Percentiles rank a stretch among this genome's conserved stretches.
Evolutionary conservation across 805 yeast genomes (phyloP).

Genomic region (Starmerella davenportii): DNA sequence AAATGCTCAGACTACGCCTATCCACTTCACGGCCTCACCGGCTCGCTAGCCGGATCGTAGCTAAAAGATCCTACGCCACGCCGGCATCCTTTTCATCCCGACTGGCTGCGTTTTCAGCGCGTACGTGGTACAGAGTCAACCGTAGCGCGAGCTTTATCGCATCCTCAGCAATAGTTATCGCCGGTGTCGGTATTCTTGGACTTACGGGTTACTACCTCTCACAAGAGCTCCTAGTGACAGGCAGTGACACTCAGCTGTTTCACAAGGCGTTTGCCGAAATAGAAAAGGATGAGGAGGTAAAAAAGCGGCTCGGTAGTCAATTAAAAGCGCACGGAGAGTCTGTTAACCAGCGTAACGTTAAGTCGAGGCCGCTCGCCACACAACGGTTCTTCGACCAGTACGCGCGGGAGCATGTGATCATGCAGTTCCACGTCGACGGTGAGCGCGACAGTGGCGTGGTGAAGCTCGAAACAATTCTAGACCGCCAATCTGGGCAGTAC

Average conservation of each 20-base stretch:
- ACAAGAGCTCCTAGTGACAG: slow-evolving; percentile 69
- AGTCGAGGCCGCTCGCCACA: slow-evolving; percentile 65
- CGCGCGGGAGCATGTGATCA: slow-evolving; percentile 62
- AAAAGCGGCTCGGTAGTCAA: slow-evolving; percentile 39
- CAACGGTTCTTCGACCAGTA: slow-evolving; percentile 45
- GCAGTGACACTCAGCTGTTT: slow-evolving; percentile 81
- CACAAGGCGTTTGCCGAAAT: slow-evolving; percentile 66
- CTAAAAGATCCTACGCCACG: background rate
- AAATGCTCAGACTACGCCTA: too few relatives aligned
- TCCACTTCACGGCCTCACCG: too few relatives aligned
- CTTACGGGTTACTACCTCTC: slow-evolving; percentile 55
- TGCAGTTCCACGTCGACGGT: slow-evolving; percentile 79
- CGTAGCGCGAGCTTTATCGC: slow-evolving; percentile 21
- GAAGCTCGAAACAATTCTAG: slow-evolving; percentile 50
- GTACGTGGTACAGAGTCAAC: background rate
- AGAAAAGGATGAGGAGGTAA: slow-evolving; percentile 47
- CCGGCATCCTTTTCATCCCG: background rate
- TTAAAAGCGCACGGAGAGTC: slow-evolving; percentile 72
- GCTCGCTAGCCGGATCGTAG: too few relatives aligned
- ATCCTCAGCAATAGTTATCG: slow-evolving; percentile 21
- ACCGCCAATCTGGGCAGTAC: slow-evolving; percentile 35
- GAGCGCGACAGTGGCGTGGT: slow-evolving; percentile 47
- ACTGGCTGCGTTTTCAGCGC: background rate
- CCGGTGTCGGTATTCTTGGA: slow-evolving; percentile 25
- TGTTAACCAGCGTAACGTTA: slow-evolving; percentile 52